Base-by-base conservation (phyloP, 2,329 filamentous ascomycete genomes). In the Trichoderma gracile region DNA sequence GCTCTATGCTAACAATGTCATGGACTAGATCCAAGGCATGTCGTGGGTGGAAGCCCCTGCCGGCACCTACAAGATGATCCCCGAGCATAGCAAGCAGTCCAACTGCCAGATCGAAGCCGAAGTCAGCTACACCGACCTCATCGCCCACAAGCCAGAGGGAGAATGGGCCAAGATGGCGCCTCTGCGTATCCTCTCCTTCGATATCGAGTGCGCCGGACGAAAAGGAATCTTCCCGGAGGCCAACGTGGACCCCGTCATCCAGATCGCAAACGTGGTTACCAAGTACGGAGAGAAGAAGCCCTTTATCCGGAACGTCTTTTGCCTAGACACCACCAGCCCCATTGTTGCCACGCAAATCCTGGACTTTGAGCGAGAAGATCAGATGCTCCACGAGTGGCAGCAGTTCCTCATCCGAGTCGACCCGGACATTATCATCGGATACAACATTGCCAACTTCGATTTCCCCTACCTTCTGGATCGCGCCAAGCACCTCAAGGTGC, bases 131-230 rank as follows among this genome's bases (percentile, higher is more conserved):
- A 81, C 82, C 65, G 89, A 98, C 71, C 81, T 99, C 9, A 88
- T 97, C 67, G 88, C 95, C 10, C 94, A 98, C 76, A 87, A 91
- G 55, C 88, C 93, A 2, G 90, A 95, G 69, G 94, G 93, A 19
- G 93, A 98, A 74, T 99, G 94, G 93, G 92, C 92, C 30, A 99
- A 97, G 78, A 97, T 98, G 89, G 95, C 96, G 0, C 95, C 95
- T 0, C 81, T 99, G 3, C 88, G 95, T 67, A 90, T 97, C 53
- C 79, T 99, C 52, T 98, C 95, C 5, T 98, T 99, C 73, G 95
- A 99, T 85, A 99, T 99, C 71, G 95, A 99, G 77, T 99, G 95
- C 77, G 95, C 95, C 70, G 95, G 95, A 58, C 90, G 96, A 70
- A 98, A 99, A 78, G 95, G 95, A 69, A 90, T 99, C 73, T 99